phyloP scores from a whole-genome alignment of 805 yeast species.

The Candida gorgasii region DNA sequence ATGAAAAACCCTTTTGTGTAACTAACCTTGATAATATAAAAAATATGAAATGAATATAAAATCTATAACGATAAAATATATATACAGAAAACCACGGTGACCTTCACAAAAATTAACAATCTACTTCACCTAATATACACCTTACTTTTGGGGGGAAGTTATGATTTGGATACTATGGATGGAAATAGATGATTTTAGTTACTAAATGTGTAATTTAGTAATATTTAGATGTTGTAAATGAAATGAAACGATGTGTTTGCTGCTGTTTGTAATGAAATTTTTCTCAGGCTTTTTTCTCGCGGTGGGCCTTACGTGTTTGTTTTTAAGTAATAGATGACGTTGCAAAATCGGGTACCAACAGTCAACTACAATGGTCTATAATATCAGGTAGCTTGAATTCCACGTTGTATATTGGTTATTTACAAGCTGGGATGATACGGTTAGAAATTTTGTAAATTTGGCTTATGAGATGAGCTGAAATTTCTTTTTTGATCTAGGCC shows the following conservation, averaged over 20 bases:
- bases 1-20: not conserved
- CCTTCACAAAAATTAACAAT: too few relatives aligned
- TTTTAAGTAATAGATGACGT: too few relatives aligned
- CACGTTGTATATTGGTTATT: too few relatives aligned
- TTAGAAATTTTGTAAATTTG: too few relatives aligned
- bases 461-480: slow-evolving; percentile 5
- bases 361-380: too few relatives aligned
- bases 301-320: slow-evolving; percentile 1
- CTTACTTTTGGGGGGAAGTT: not conserved
- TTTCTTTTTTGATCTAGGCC: slow-evolving; percentile 5
- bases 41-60: slow-evolving; percentile 11
- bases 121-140: not conserved
- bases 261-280: slow-evolving; percentile 1
- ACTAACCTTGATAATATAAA: slow-evolving; percentile 4
- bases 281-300: slow-evolving; percentile 4
- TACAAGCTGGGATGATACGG: too few relatives aligned
- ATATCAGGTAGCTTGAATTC: too few relatives aligned
- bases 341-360: too few relatives aligned
- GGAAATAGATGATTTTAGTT: too few relatives aligned
- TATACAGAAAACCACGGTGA: slow-evolving; percentile 3
- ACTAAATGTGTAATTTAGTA: too few relatives aligned
- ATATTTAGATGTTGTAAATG: not conserved
- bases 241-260: slow-evolving; percentile 2
- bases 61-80: slow-evolving; percentile 7
- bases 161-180: not conserved